These are phyloP conservation scores for Boletus subcaerulescens DNA, from an alignment of 768 basidiomycete species.

Conservation along the genomic window DNA sequence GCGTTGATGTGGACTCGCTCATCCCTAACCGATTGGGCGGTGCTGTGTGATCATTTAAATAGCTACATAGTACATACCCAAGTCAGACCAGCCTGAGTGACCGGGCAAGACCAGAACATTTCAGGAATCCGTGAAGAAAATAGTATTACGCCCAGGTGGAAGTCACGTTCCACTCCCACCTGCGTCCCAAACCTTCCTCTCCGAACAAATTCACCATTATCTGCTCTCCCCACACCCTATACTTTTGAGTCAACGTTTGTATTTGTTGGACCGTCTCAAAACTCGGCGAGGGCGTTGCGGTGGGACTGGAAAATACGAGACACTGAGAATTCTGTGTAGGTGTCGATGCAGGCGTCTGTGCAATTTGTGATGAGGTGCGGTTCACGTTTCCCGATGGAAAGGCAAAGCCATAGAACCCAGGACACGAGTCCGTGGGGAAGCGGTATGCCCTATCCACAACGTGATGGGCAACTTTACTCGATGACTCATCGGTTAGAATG, in stretches of 20 bases:
- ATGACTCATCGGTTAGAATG: no score
- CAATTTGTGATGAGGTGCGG: conserved; percentile 17
- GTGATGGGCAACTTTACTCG: neutral
- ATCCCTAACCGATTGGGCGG: no score
- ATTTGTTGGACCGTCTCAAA: conserved; percentile 13
- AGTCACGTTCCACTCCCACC: conserved; percentile 12
- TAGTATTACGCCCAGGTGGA: neutral
- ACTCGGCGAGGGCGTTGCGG: conserved; percentile 11
- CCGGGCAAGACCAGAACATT: neutral
- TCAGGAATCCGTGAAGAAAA: neutral
- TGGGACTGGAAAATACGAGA: conserved; percentile 11
- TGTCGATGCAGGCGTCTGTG: conserved; percentile 20
- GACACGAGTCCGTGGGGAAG: conserved; percentile 26
- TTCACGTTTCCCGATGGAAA: conserved; percentile 26
- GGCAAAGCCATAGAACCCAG: conserved; percentile 27
- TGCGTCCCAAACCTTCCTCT: conserved; percentile 1
- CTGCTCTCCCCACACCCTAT: conserved; percentile 17
- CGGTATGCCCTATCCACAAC: conserved; percentile 23
- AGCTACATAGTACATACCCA: no score
- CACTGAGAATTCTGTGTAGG: conserved; percentile 14
- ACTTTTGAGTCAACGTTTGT: conserved; percentile 8
- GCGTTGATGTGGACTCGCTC: no score
- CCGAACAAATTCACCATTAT: conserved; percentile 6
- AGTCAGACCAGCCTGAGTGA: no score
- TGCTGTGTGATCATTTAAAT: no score